Base-by-base conservation (phyloP, 495 filamentous ascomycete species). In the Hypoxylon lienhwacheense region DNA sequence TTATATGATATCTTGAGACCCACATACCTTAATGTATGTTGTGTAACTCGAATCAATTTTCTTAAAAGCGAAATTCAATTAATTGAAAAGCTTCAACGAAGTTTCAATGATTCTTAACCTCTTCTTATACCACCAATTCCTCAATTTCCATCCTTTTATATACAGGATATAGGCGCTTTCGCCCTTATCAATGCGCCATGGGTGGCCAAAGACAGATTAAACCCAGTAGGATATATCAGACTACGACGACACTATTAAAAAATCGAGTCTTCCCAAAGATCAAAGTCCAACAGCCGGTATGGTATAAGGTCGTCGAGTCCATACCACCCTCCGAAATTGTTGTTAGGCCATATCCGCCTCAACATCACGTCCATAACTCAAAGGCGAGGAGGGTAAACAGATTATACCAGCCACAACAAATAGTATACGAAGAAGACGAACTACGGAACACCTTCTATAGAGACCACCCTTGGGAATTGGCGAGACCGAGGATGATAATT, bases 391-490 rank as follows among this genome's bases (percentile, higher is more conserved):
- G 84, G 66, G 73, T 87, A 5, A 89, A 85, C 66, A 80, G 84
- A 47, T 66, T 95, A 61, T 97, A 90, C 73, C 79, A 84, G 61
- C 93, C 93, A 4, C 81, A 90, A 41, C 65, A 75, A 47, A 83
- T 98, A 43, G 76, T 76, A 44, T 95, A 91, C 68, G 88, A 90
- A 36, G 93, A 98, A 69, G 95, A 98, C 69, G 70, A 76, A 54
- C 74, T 97, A 59, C 85, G 93, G 40, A 74, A 64, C 47, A 74
- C 86, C 20, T 98, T 97, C 75, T 97, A 86, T 74, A 78, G 77
- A 53, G 91, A 98, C 69, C 93, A 98, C 71, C 93, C 93, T 3
- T 98, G 93, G 93, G 93, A 98, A 68, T 76, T 98, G 63, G 93
- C 95, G 21, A 80, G 93, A 56, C 93, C 93, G 42, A 79, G 85